phyloP scores from a whole-genome alignment of 768 basidiomycete species.

The Lactarius evosmus region DNA sequence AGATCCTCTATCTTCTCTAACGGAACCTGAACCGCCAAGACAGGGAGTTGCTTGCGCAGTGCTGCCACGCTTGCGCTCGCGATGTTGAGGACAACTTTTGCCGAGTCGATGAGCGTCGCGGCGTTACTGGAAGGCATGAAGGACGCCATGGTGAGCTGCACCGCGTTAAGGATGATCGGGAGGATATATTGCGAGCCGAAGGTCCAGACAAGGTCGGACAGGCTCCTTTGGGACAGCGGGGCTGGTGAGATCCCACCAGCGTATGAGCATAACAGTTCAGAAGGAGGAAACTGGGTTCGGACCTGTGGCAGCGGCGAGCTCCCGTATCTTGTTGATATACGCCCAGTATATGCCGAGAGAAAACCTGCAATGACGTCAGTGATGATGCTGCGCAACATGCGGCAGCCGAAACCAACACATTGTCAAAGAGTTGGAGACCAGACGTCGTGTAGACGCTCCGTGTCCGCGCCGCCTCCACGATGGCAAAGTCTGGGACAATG shows the following conservation, averaged over 20 bases:
- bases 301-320: background rate
- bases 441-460: slow-evolving; percentile 9
- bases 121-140: background rate
- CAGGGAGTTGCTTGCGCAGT: slow-evolving; percentile 1
- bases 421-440: slow-evolving; percentile 18
- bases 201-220: background rate
- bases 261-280: background rate
- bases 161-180: slow-evolving; percentile 2
- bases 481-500: background rate
- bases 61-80: slow-evolving; percentile 3
- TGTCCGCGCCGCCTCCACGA: background rate
- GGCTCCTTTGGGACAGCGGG: background rate
- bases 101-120: slow-evolving; percentile 5
- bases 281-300: background rate
- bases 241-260: background rate
- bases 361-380: slow-evolving; percentile 1
- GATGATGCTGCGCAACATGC: background rate
- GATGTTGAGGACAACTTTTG: slow-evolving; percentile 19
- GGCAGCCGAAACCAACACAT: background rate
- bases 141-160: slow-evolving; percentile 6
- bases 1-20: background rate
- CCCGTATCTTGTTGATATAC: background rate
- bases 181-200: slow-evolving; percentile 10
- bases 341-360: slow-evolving; percentile 11
- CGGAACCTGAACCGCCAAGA: background rate